Conservation (phyloP, 768 basidiomycete genomes). For the Lentinula boryana region DNA sequence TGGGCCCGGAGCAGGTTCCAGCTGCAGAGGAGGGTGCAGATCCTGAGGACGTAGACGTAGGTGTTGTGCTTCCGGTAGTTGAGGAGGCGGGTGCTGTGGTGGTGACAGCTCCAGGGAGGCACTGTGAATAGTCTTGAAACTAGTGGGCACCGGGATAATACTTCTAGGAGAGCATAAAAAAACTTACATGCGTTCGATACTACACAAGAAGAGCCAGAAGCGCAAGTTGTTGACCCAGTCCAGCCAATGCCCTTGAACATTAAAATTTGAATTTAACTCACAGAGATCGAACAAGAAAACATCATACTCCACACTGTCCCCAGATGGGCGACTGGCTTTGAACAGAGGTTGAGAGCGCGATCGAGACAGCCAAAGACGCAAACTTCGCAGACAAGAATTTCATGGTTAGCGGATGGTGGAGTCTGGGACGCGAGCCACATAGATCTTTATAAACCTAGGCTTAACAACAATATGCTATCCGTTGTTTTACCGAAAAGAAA, state of each 20-base stretch:
- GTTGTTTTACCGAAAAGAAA: slow-evolving; percentile 6
- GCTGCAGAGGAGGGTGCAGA: slow-evolving; percentile 18
- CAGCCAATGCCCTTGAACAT: slow-evolving; percentile 30
- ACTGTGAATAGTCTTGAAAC: slow-evolving; percentile 41
- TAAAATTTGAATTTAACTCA: slow-evolving; percentile 4
- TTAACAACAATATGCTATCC: not conserved
- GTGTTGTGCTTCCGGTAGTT: slow-evolving; percentile 11
- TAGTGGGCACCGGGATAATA: not conserved
- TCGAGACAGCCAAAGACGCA: slow-evolving; percentile 25
- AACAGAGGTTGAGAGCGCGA: slow-evolving; percentile 21
- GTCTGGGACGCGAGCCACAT: not conserved
- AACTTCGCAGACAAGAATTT: slow-evolving; percentile 18
- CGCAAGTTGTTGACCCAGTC: slow-evolving; percentile 39
- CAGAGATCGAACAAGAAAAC: not conserved
- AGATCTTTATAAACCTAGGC: not conserved
- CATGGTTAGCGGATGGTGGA: not conserved
- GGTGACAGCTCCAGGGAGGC: slow-evolving; percentile 27
- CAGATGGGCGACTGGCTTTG: slow-evolving; percentile 32
- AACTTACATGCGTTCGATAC: slow-evolving; percentile 35
- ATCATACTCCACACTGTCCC: slow-evolving; percentile 47
- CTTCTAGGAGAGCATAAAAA: not conserved
- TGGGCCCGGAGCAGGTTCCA: slow-evolving; percentile 27
- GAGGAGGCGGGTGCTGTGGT: slow-evolving; percentile 19
- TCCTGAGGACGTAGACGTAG: slow-evolving; percentile 20
- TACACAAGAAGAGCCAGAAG: slow-evolving; percentile 35